Evolutionary conservation across 1,284 basidiomycete genomes (phyloP), one percentile per base, ranked within the genome.

Genomic region (Papiliotrema laurentii): DNA sequence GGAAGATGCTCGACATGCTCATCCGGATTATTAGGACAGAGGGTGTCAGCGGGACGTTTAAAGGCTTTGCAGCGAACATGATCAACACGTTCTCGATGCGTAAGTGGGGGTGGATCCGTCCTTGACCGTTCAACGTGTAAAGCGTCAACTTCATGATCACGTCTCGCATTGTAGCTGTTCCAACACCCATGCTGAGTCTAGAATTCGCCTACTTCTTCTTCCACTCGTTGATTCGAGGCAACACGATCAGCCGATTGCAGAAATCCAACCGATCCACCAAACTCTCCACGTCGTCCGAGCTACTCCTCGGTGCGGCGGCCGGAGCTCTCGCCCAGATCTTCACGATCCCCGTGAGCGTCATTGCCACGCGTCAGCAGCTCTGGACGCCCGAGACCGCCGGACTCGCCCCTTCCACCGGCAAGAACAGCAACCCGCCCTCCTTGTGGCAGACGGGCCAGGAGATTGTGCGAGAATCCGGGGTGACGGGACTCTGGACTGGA

Each of bases 201-300:
- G 94, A 96, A 81, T 97, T 94, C 68, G 93, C 96, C 19, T 99
- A 98, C 78, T 99, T 98, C 79, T 97, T 97, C 81, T 97, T 96
- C 79, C 97, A 97, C 75, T 88, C 91, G 24, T 80, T 90, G 69
- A 87, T 97, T 25, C 82, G 89, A 25, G 66, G 62, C 69, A 85
- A 59, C 25, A 61, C 61, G 31, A 47, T 68, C 33, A 47, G 56
- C 45, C 62, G 59, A 31, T 55, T 58, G 14, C 33, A n/a, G 30
- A 73, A 78, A 4, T 81, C 56, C 14, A 37, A 48, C 21, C 49
- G 36, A 35, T 44, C 56, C 4, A 18, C 35, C 19, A 37, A 37
- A 31, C 77, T 92, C 14, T 86, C 85, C 4, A 92, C 89, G 2
- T 81, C 81, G 2, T 83, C 85, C 39, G 92, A 97, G 70, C 80